phyloP scores from a whole-genome alignment of 2,329 filamentous ascomycete genomes.

The Claviceps quebecensis region DNA sequence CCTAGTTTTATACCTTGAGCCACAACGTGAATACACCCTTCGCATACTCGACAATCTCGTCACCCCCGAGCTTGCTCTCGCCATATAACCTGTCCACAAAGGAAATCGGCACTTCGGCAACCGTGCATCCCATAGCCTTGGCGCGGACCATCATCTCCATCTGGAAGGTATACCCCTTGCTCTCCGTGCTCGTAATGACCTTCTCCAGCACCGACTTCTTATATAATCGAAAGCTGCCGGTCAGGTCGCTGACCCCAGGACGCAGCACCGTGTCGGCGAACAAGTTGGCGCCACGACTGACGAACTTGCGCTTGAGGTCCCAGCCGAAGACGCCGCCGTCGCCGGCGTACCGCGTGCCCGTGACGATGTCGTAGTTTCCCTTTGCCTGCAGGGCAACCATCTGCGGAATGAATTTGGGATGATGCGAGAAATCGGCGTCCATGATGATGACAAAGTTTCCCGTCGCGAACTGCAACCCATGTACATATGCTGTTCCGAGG shows the following conservation, averaged over 20 bases:
- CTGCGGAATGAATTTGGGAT: conserved; percentile 94
- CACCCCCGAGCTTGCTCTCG: conserved; percentile 84
- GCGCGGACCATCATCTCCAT: conserved; percentile 99
- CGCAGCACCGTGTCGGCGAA: conserved; percentile 90
- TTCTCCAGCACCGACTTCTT: conserved; percentile 81
- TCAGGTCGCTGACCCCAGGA: conserved; percentile 89
- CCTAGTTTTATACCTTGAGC: conserved; percentile 49
- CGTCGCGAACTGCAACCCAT: conserved; percentile 76
- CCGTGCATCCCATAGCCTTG: conserved; percentile 87
- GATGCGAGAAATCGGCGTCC: conserved; percentile 98
- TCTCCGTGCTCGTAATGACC: conserved; percentile 81
- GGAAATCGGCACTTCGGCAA: conserved; percentile 88
- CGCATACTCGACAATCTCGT: conserved; percentile 93
- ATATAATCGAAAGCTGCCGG: conserved; percentile 87
- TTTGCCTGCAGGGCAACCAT: conserved; percentile 75
- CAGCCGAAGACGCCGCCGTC: conserved; percentile 87
- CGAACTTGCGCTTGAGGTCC: conserved; percentile 84
- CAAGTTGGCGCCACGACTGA: conserved; percentile 78
- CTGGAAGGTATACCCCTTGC: conserved; percentile 97
- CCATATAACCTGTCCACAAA: conserved; percentile 95
- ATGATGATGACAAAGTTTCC: conserved; percentile 99
- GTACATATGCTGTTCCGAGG: conserved; percentile 92
- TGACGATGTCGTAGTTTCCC: conserved; percentile 87
- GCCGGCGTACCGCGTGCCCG: conserved; percentile 84
- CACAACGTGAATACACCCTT: conserved; percentile 70